Base-by-base conservation (phyloP, 2,329 filamentous ascomycete genomes). In the Xylaria sp. region DNA sequence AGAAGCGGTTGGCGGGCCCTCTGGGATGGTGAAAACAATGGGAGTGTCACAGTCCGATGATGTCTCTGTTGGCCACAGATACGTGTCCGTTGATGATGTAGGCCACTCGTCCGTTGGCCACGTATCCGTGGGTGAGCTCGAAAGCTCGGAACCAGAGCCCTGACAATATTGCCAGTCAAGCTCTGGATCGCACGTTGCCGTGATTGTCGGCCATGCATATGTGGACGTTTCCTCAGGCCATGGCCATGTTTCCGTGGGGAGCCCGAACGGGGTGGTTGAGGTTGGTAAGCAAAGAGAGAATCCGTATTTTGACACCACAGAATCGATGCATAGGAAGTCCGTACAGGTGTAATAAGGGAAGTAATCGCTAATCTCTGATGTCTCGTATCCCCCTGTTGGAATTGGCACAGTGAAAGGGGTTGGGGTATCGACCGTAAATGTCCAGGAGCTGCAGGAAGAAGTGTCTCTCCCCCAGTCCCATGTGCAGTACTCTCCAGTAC, bases 251-350 rank as follows among this genome's bases (percentile, higher is more conserved):
- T 20, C 20, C 3, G 49, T 61, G 3, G 59, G 53, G 11, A 33
- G n/a, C 20, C 10, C 51, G 11, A 40, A 61, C 6, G 40, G 13
- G 33, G 63, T 46, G 23, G 59, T 56, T 49, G 63, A 13, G 9
- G 60, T 69, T n/a, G 59, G 15, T 5, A 38, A 0, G 20, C 67
- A 69, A 3, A 69, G 54, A 17, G 58, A 56, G 54, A 33, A 68
- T 4, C 65, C 68, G 38, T 66, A 71, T 2, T 54, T 5, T 5
- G 66, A 69, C 4, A 59, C 57, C 3, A 71, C 69, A 38, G 71
- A 71, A 31, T 46, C 46, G 48, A 71, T 62, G 28, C 69, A 72
- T n/a, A 60, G 5, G 23, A 69, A 60, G 26, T 71, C 63, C 6
- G 66, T 66, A 53, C 69, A 71, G 6, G 62, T 68, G 54, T 66